A percentile compares a stretch with the other conserved stretches of the same genome.
Conservation (phyloP, 768 basidiomycete genomes). For the Inosperma sp. region DNA sequence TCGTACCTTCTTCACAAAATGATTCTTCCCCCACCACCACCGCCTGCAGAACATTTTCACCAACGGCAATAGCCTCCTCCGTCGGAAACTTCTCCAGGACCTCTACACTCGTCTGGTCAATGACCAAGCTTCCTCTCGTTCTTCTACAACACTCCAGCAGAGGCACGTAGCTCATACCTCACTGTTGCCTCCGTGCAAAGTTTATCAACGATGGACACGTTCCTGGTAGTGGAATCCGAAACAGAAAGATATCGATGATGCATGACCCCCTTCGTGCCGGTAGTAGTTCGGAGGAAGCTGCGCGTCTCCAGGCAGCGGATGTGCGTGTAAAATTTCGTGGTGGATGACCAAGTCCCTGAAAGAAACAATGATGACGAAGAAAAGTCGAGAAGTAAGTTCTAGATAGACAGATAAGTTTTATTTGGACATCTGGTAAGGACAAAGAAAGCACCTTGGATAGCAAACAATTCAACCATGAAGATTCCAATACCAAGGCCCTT, state of each 20-base stretch:
- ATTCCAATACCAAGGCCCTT: constrained; percentile 63
- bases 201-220: constrained; percentile 67
- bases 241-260: constrained; percentile 77
- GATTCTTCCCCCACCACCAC: constrained; percentile 76
- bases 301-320: constrained; percentile 53
- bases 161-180: constrained; percentile 69
- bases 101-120: constrained; percentile 54
- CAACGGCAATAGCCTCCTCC: constrained; percentile 26
- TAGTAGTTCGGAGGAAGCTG: constrained; percentile 61
- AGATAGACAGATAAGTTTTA: constrained; percentile 8
- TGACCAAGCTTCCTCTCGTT: constrained; percentile 67
- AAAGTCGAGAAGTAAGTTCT: constrained; percentile 77
- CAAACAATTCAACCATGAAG: constrained; percentile 76
- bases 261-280: constrained; percentile 69
- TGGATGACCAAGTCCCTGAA: constrained; percentile 80
- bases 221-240: constrained; percentile 65
- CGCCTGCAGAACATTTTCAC: constrained; percentile 45
- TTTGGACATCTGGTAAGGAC: background rate
- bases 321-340: constrained; percentile 77
- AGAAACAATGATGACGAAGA: constrained; percentile 61
- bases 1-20: constrained; percentile 72
- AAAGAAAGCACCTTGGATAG: constrained; percentile 55
- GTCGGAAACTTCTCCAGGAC: constrained; percentile 60
- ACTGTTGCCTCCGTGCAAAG: constrained; percentile 69
- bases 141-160: constrained; percentile 70